Conservation (phyloP, 2,329 filamentous ascomycete genomes). For the Penicillium expansum region DNA sequence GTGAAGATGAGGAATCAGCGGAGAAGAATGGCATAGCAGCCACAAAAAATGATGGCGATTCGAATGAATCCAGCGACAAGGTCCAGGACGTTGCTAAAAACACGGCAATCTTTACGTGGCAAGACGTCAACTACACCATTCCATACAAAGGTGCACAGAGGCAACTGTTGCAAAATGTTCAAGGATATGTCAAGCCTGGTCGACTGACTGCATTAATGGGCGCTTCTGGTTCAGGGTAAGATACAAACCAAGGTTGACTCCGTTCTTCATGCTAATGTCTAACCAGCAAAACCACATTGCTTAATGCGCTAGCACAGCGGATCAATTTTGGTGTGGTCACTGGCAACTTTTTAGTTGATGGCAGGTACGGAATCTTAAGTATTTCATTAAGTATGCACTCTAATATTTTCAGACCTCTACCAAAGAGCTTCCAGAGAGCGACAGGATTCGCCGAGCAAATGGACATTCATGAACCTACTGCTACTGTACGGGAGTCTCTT, state of each 20-base stretch:
- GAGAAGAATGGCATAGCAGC: conserved; percentile 24
- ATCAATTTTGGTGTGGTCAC: conserved; percentile 46
- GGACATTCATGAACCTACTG: conserved; percentile 65
- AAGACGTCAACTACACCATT: conserved; percentile 73
- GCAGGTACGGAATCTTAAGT: conserved; percentile 32
- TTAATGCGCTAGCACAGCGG: conserved; percentile 48
- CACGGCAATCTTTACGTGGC: conserved; percentile 78
- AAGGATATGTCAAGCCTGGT: conserved; percentile 73
- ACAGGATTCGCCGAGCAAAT: conserved; percentile 61
- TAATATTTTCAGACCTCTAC: conserved; percentile 35
- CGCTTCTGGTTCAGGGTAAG: conserved; percentile 59
- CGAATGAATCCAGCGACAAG: conserved; percentile 24
- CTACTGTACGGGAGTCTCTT: conserved; percentile 65
- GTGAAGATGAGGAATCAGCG: conserved; percentile 53
- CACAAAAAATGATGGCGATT: conserved; percentile 19
- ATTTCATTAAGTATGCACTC: background rate
- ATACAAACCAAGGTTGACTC: background rate
- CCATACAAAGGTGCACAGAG: conserved; percentile 44
- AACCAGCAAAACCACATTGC: conserved; percentile 48
- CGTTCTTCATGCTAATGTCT: background rate
- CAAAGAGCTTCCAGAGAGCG: conserved; percentile 52
- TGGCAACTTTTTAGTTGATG: conserved; percentile 47
- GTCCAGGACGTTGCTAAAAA: conserved; percentile 59
- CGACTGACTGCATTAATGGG: conserved; percentile 79
- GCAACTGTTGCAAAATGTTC: conserved; percentile 57